A percentile compares a stretch with the other conserved stretches of the same genome.
These are phyloP conservation scores for Dimargaris xerosporica DNA, from an alignment of 192 early-diverging fungal species.

Conservation along the genomic window DNA sequence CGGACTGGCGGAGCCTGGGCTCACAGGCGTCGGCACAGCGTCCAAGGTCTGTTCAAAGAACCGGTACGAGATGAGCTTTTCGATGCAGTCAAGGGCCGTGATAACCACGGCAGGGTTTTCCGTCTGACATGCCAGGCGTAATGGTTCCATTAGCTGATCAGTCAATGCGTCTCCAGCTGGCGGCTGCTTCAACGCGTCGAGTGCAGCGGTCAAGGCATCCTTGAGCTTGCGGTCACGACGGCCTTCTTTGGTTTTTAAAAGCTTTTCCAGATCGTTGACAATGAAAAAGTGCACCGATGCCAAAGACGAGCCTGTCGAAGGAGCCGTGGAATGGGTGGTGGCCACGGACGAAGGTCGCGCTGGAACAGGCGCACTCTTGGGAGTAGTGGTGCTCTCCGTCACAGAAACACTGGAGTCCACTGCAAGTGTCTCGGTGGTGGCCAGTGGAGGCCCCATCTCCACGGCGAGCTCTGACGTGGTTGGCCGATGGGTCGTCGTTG, in stretches of 20 bases:
- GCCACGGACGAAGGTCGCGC: too few species aligned
- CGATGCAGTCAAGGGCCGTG: conserved; percentile 67
- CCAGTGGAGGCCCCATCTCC: too few species aligned
- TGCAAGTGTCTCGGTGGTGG: too few species aligned
- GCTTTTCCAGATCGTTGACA: conserved; percentile 44
- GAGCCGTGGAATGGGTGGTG: conserved; percentile 15
- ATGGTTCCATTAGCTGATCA: conserved; percentile 42
- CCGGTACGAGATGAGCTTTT: conserved; percentile 56
- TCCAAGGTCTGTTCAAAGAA: conserved; percentile 25
- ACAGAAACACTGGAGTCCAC: too few species aligned
- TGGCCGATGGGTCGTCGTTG: too few species aligned
- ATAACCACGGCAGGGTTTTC: conserved; percentile 40
- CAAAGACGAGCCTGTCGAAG: conserved; percentile 11
- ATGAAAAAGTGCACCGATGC: conserved; percentile 32
- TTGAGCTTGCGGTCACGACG: conserved; percentile 26
- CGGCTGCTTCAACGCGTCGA: conserved; percentile 24
- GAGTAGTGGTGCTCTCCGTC: too few species aligned
- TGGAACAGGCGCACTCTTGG: too few species aligned
- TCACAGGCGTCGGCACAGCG: conserved; percentile 16
- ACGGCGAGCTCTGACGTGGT: too few species aligned
- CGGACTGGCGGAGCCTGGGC: conserved; percentile 44
- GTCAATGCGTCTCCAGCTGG: conserved; percentile 15
- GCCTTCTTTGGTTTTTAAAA: conserved; percentile 36
- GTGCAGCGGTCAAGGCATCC: conserved; percentile 29
- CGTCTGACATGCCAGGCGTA: conserved; percentile 56